Evolutionary conservation across 257 asterid genomes (phyloP).

Genomic region (Solanum arcanum): DNA sequence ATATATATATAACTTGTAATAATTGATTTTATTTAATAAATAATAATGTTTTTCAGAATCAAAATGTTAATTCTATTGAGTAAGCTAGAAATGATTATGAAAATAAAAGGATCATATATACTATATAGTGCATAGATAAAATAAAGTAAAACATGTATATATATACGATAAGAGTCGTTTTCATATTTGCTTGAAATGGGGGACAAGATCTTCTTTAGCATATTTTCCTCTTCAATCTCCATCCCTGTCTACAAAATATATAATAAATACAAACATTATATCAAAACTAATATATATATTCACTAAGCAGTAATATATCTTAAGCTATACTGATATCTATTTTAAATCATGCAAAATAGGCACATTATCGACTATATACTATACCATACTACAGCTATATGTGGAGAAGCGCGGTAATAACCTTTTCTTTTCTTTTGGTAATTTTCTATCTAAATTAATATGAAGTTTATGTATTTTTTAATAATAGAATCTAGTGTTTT

Average conservation of each 20-base stretch:
- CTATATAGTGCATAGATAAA: neutral
- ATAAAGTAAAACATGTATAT: neutral
- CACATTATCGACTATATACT: neutral
- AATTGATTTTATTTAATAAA: neutral
- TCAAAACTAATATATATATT: neutral
- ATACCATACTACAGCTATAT: neutral
- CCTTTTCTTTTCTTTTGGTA: neutral
- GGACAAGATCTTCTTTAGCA: neutral
- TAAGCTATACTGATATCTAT: neutral
- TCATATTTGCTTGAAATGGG: neutral
- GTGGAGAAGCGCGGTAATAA: neutral
- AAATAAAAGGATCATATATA: neutral
- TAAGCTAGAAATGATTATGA: neutral
- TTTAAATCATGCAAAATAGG: neutral
- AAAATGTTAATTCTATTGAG: neutral
- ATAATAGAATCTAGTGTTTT: neutral
- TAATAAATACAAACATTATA: neutral
- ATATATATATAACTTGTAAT: neutral
- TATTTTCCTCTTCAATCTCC: neutral
- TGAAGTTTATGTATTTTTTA: neutral
- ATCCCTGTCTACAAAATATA: neutral
- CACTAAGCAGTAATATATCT: neutral
- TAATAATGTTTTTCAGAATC: neutral
- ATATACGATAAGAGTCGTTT: neutral
- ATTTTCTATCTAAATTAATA: neutral